These are phyloP conservation scores for Ophiobolus disseminans DNA, from an alignment of 2,329 filamentous ascomycete genomes.

Conservation along the genomic window DNA sequence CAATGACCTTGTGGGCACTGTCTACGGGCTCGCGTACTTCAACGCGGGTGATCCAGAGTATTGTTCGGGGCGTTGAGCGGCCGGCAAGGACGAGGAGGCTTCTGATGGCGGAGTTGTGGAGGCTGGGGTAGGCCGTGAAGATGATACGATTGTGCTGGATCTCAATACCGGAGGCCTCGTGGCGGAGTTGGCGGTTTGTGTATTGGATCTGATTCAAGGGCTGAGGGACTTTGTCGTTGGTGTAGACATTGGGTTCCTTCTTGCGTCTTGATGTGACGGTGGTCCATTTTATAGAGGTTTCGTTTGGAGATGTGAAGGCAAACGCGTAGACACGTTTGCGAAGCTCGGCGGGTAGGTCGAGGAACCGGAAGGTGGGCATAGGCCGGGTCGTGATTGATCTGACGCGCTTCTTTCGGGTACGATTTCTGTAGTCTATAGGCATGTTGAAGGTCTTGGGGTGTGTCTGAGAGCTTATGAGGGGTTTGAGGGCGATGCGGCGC, in stretches of 20 bases:
- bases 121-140: too few species aligned
- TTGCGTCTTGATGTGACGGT: background rate
- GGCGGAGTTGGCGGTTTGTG: background rate
- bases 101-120: too few species aligned
- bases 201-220: background rate
- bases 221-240: background rate
- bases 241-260: background rate
- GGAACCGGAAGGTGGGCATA: background rate
- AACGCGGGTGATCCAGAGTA: too few species aligned
- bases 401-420: background rate
- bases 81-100: too few species aligned
- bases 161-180: background rate
- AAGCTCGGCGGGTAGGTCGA: background rate
- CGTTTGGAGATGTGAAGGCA: background rate
- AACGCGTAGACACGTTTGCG: background rate
- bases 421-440: background rate
- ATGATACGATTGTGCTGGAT: background rate
- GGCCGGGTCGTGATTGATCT: background rate
- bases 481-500: too few species aligned
- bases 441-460: too few species aligned
- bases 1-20: too few species aligned
- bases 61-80: too few species aligned
- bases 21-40: too few species aligned
- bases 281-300: background rate
- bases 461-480: too few species aligned